These are phyloP conservation scores for Silybum marianum DNA, from an alignment of 129 eudicot species.

Conservation along the genomic window DNA sequence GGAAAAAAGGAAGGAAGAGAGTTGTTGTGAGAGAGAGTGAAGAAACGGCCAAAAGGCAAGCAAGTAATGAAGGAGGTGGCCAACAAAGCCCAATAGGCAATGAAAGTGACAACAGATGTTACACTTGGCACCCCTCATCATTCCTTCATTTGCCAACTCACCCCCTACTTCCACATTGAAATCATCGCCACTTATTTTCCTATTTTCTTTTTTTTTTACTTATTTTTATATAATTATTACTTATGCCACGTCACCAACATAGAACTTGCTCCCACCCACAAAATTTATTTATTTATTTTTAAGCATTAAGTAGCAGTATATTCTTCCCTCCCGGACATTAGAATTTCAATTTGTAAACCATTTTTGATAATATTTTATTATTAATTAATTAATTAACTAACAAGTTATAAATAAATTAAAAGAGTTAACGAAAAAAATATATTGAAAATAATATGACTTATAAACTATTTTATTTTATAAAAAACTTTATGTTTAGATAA, in stretches of 20 bases:
- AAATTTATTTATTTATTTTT: background rate
- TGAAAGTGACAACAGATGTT: conserved; percentile 27
- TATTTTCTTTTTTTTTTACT: background rate
- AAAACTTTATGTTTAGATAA: no score
- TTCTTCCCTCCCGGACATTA: background rate
- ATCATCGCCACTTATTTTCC: conserved; percentile 31
- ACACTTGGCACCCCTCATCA: conserved; percentile 32
- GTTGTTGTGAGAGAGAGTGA: conserved; percentile 1
- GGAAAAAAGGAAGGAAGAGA: background rate
- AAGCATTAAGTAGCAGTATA: background rate
- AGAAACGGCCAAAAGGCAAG: conserved; percentile 32
- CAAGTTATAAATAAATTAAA: no score
- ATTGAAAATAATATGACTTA: no score
- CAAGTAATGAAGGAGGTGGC: conserved; percentile 38
- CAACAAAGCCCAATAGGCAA: conserved; percentile 35
- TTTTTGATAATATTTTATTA: no score
- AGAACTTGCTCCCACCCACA: conserved; percentile 11
- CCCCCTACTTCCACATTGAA: conserved; percentile 27
- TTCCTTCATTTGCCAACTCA: conserved; percentile 21
- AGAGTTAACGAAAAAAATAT: no score
- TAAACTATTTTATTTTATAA: no score
- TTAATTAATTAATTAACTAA: no score
- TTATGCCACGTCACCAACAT: conserved; percentile 20
- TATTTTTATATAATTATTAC: background rate
- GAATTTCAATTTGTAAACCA: background rate